phyloP scores from a whole-genome alignment of 2,329 filamentous ascomycete species.

The Fusarium nurragi region DNA sequence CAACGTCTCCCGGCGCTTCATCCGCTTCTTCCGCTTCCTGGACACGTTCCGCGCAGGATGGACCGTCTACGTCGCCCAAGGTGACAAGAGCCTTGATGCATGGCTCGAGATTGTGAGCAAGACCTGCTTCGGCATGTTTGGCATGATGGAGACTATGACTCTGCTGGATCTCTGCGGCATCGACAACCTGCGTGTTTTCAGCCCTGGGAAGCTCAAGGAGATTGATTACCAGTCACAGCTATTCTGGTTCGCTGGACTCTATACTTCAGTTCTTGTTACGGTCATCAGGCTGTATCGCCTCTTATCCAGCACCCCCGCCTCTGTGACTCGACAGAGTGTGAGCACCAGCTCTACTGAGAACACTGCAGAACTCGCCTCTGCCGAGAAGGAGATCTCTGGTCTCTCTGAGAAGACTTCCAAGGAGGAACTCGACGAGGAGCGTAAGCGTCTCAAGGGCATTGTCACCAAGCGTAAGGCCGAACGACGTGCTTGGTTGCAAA shows the following conservation, averaged over 20 bases:
- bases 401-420: constrained; percentile 34
- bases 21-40: constrained; percentile 75
- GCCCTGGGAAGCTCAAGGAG: constrained; percentile 55
- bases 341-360: constrained; percentile 43
- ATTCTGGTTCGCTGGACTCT: constrained; percentile 74
- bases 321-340: constrained; percentile 45
- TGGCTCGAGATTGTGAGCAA: constrained; percentile 66
- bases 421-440: constrained; percentile 46
- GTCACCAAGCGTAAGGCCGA: constrained; percentile 49
- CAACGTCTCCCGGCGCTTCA: constrained; percentile 65
- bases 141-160: constrained; percentile 72
- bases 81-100: constrained; percentile 46
- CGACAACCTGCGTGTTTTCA: constrained; percentile 61
- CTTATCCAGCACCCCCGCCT: constrained; percentile 50
- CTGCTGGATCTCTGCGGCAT: constrained; percentile 63
- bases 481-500: constrained; percentile 44
- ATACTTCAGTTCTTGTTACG: constrained; percentile 58
- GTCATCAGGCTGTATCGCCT: constrained; percentile 54
- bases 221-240: constrained; percentile 70
- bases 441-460: constrained; percentile 49
- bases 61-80: constrained; percentile 49
- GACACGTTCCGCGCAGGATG: constrained; percentile 65
- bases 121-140: constrained; percentile 72
- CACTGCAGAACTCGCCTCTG: constrained; percentile 18
- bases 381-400: constrained; percentile 30